Evolutionary conservation across 192 early-diverging fungal genomes (phyloP).

Genomic region (Allomyces macrogynus): DNA sequence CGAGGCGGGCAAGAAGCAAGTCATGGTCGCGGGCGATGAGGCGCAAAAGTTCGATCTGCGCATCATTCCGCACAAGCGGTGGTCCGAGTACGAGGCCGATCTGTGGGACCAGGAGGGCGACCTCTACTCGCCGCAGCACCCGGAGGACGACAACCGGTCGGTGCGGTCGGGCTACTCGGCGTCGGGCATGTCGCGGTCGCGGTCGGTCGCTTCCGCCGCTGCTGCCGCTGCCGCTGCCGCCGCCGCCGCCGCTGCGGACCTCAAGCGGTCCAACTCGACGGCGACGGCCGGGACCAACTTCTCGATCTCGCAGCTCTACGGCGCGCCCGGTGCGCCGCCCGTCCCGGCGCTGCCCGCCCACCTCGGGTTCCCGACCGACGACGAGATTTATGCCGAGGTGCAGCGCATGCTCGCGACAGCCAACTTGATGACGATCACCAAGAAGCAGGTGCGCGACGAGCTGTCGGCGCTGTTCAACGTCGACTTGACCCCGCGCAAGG

Average conservation of each 20-base stretch:
- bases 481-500: constrained; percentile 39
- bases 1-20: constrained; percentile 48
- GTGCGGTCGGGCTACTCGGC: constrained; percentile 12
- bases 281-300: constrained; percentile 12
- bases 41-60: constrained; percentile 51
- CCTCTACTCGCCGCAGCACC: constrained; percentile 3
- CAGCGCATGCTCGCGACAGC: constrained; percentile 42
- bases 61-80: constrained; percentile 49
- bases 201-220: constrained; percentile 5
- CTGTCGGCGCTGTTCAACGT: constrained; percentile 39
- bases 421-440: constrained; percentile 54
- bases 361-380: constrained; percentile 38
- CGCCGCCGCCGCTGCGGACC: constrained; percentile 9
- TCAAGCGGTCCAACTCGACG: constrained; percentile 9
- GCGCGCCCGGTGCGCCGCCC: constrained; percentile 8
- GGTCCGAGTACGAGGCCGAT: constrained; percentile 63
- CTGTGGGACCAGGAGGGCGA: constrained; percentile 37
- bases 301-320: constrained; percentile 4
- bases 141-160: not conserved
- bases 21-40: constrained; percentile 38
- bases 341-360: constrained; percentile 3
- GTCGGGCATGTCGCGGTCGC: constrained; percentile 8
- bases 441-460: constrained; percentile 59
- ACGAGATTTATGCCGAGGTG: constrained; percentile 51
- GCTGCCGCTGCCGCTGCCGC: constrained; percentile 11